Conservation (phyloP, 2,329 filamentous ascomycete species). For the Zymoseptoria crescenta region DNA sequence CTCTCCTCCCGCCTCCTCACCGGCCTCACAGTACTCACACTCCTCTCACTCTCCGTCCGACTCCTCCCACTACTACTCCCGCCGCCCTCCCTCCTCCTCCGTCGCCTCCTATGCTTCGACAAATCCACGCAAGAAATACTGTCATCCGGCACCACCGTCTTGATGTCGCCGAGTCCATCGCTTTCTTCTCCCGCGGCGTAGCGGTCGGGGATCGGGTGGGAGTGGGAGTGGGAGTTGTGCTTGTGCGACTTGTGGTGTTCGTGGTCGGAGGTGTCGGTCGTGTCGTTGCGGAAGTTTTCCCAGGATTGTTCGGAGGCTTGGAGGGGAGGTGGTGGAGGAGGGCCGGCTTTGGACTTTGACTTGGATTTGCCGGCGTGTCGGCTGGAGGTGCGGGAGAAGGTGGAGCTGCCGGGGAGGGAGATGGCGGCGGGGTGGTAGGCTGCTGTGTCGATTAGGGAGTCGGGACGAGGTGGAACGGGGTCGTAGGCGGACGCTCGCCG, state of each 20-base stretch:
- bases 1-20: conserved; percentile 10
- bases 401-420: conserved; percentile 10
- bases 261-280: neutral
- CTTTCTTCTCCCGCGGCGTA: conserved; percentile 21
- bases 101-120: conserved; percentile 1
- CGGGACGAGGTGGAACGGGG: conserved; percentile 8
- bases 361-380: neutral
- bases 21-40: conserved; percentile 22
- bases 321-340: neutral
- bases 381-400: conserved; percentile 11
- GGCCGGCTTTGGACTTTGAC: neutral
- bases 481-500: conserved; percentile 9
- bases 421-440: conserved; percentile 22
- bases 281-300: conserved; percentile 11
- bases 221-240: neutral
- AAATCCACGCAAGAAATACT: conserved; percentile 38
- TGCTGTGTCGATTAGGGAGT: conserved; percentile 4
- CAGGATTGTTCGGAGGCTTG: conserved; percentile 11
- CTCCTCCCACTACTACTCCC: conserved; percentile 12
- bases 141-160: conserved; percentile 42
- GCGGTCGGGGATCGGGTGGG: neutral
- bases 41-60: conserved; percentile 13
- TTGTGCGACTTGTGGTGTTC: neutral
- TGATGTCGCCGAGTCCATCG: conserved; percentile 35
- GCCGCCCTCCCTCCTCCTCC: conserved; percentile 8